These are phyloP conservation scores for Suhomyces ambrosiae DNA, from an alignment of 1,139 yeast species.

Conservation along the genomic window DNA sequence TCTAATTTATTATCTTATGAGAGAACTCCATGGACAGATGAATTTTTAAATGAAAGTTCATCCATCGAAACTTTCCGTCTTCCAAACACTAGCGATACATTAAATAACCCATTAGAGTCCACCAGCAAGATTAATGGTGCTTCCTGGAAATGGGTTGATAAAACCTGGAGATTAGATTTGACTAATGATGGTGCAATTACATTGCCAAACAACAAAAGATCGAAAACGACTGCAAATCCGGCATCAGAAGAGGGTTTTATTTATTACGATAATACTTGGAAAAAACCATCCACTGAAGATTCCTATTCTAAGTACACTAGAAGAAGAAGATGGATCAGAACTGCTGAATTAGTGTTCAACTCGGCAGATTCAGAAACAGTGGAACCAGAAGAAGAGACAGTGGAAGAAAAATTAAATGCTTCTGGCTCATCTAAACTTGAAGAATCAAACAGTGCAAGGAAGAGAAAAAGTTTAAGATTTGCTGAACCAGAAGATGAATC, in stretches of 20 bases:
- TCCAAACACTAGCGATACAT: conserved; percentile 60
- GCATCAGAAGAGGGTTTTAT: conserved; percentile 80
- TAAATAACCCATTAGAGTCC: conserved; percentile 32
- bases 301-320: conserved; percentile 89
- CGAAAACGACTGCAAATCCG: conserved; percentile 77
- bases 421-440: conserved; percentile 13
- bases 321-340: conserved; percentile 92
- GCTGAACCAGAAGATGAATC: conserved; percentile 29
- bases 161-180: conserved; percentile 85
- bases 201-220: conserved; percentile 60
- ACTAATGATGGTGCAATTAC: conserved; percentile 87
- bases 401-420: conserved; percentile 10
- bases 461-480: conserved; percentile 44
- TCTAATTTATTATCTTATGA: conserved; percentile 87
- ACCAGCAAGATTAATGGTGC: conserved; percentile 62
- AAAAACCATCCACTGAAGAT: conserved; percentile 85
- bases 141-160: conserved; percentile 94
- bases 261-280: conserved; percentile 93
- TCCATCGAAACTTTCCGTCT: conserved; percentile 75
- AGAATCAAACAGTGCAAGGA: conserved; percentile 16
- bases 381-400: conserved; percentile 9
- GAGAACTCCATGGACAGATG: conserved; percentile 96
- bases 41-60: conserved; percentile 82
- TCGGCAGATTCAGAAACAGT: conserved; percentile 5
- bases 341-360: conserved; percentile 74